These are phyloP conservation scores for Aristolochia fimbriata DNA, from an alignment of 164 flowering plant species.

Conservation along the genomic window DNA sequence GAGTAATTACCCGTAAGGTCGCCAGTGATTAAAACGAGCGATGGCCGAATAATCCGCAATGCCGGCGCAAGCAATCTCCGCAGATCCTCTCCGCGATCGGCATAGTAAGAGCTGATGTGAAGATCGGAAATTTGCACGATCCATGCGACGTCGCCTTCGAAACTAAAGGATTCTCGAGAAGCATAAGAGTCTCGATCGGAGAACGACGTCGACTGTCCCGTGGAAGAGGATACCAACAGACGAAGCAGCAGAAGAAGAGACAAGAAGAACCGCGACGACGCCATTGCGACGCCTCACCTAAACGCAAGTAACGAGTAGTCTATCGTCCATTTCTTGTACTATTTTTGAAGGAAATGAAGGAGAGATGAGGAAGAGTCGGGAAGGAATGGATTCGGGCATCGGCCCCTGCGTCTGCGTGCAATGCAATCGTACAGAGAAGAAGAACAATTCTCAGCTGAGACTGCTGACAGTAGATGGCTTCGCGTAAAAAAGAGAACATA, in stretches of 20 bases:
- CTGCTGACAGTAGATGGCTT: too few species aligned
- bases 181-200: conserved; percentile 1
- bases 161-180: conserved; percentile 5
- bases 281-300: too few species aligned
- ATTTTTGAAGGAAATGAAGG: too few species aligned
- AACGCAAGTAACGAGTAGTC: too few species aligned
- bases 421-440: too few species aligned
- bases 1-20: conserved; percentile 9
- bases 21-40: conserved; percentile 13
- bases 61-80: conserved; percentile 15
- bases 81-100: conserved; percentile 9
- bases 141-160: conserved; percentile 16
- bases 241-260: not conserved
- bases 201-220: not conserved
- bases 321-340: too few species aligned
- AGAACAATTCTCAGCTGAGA: too few species aligned
- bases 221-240: not conserved
- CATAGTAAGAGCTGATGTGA: conserved; percentile 13
- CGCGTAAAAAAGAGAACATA: too few species aligned
- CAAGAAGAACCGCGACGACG: too few species aligned
- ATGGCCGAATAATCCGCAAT: conserved; percentile 6
- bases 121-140: conserved; percentile 14
- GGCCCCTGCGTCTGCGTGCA: too few species aligned
- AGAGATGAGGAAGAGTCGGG: too few species aligned
- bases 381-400: too few species aligned